Percentiles rank a stretch among this genome's conserved stretches.
Evolutionary conservation across 768 basidiomycete genomes (phyloP).

Genomic region (Rhizopogon vinicolor): DNA sequence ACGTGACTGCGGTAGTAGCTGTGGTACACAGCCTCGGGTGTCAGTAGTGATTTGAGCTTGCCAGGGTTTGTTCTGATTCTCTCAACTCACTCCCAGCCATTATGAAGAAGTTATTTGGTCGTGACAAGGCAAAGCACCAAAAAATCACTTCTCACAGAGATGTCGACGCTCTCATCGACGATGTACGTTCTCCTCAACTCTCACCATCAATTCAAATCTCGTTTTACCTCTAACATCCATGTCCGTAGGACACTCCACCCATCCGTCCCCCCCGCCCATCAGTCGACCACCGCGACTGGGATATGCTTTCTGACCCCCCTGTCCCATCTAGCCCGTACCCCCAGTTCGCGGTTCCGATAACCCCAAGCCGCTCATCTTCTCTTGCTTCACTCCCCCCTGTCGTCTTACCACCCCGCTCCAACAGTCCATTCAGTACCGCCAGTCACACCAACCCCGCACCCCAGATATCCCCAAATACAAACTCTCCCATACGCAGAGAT

Average conservation of each 20-base stretch:
- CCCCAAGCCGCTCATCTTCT: conserved; percentile 48
- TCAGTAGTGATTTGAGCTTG: background rate
- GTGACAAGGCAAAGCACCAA: conserved; percentile 40
- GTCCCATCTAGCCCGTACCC: conserved; percentile 11
- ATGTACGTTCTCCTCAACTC: conserved; percentile 12
- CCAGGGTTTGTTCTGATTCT: background rate
- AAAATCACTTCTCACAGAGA: conserved; percentile 24
- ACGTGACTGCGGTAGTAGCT: conserved; percentile 2
- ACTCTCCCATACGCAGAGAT: conserved; percentile 15
- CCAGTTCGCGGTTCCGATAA: conserved; percentile 16
- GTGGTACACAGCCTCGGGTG: conserved; percentile 7
- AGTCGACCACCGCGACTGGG: conserved; percentile 1
- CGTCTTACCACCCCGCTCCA: conserved; percentile 28
- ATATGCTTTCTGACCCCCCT: conserved; percentile 4
- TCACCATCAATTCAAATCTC: background rate
- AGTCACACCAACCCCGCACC: conserved; percentile 14
- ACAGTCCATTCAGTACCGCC: conserved; percentile 41
- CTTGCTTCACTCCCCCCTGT: conserved; percentile 41
- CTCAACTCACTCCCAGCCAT: background rate
- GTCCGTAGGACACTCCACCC: background rate
- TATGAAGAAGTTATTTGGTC: conserved; percentile 61
- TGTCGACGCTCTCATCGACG: conserved; percentile 23
- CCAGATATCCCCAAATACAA: conserved; percentile 12
- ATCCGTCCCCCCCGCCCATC: background rate
- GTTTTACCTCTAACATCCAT: background rate